Base-by-base conservation (phyloP, 371 early-diverging fungal genomes). In the Mortierella sp. region DNA sequence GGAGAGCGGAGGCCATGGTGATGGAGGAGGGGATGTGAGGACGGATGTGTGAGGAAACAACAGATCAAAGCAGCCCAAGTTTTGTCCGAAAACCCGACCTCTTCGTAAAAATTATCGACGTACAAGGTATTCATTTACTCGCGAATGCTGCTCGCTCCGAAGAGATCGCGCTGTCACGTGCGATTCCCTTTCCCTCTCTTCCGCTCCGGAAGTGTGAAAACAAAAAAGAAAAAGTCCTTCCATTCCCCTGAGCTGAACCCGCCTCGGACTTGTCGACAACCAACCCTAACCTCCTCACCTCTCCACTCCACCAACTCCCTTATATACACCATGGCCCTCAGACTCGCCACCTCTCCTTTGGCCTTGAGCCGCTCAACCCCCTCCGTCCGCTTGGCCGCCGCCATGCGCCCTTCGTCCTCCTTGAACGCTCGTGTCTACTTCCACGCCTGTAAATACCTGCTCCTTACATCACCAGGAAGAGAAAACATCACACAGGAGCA, bases 341-440 rank as follows among this genome's bases (percentile, higher is more conserved):
- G 85, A 75, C 81, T 84, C 72, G 79, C 77, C 54, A 58, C 81
- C 38, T 81, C 85, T 5, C 81, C 81, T 24, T 65, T 84, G 78
- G 77, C 77, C 35, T 63, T 75, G 75, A 79, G 79, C 77, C 85
- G 85, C 73, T 70, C 85, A 72, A 72, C 77, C 16, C 72, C 84
- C 24, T 81, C 81, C 44, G 54, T 81, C 70, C 84, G 78, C 74
- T 27, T 81, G 72, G 84, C 83, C 70, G 70, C 81, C 51, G 85
- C 85, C 71, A 63, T 84, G 48, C 85, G 81, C 29, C 71, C 80
- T 10, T 83, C 84, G 65, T 72, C 84, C 0, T 65, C 80, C 73
- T 54, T 83, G 80, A 80, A 80, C 63, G 75, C 78, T 79, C 81
- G 85, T 71, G 85, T 84, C 75, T 84, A 81, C 72, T 84, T 84